Base-by-base conservation (phyloP, 1,284 basidiomycete genomes). In the Ustilago nuda region DNA sequence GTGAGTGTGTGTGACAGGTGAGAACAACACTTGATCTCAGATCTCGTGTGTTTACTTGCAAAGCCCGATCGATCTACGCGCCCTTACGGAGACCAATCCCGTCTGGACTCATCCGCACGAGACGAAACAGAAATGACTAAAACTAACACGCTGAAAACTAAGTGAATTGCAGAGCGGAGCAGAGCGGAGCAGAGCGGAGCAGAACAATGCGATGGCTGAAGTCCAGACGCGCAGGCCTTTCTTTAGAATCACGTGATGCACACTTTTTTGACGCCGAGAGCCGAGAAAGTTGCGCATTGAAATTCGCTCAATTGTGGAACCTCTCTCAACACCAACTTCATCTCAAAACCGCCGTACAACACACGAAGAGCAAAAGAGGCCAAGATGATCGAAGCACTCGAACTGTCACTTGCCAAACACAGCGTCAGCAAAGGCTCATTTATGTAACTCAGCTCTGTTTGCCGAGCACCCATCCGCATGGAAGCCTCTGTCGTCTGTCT, bases 261-360 rank as follows among this genome's bases (percentile, higher is more conserved):
- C 59, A 53, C 51, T 54, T 53, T 50, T 39, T 15, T 27, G 23
- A 3, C 23, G 23, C 37, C 37, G 37, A 9, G 15, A 9, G 37
- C 37, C 15, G 9, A 11, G 37, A 11, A 4, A 4, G 9, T 39
- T 39, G 37, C 15, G 37, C 23, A 27, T 27, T 39, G 11, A 39
- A 39, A 17, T 39, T 17, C 9, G 30, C 27, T 32, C 23, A 30
- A n/a, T 15, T 17, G 60, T 61, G 60, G 60, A 61, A 36, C 52
- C 32, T 61, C 60, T 15, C 23, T 61, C 60, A 61, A 61, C 60
- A 45, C 60, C 37, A 36, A 60, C 48, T 61, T 53, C 52, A 41
- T 48, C 13, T 17, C 13, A 27, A 3, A 27, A 37, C 15, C 53
- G 13, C 37, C 15, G 54, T 37, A 23, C 37, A 19, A 12, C 41